A percentile compares a stretch with the other conserved stretches of the same genome.
phyloP scores from a whole-genome alignment of 257 asterid species.

The Nemophila menziesii region DNA sequence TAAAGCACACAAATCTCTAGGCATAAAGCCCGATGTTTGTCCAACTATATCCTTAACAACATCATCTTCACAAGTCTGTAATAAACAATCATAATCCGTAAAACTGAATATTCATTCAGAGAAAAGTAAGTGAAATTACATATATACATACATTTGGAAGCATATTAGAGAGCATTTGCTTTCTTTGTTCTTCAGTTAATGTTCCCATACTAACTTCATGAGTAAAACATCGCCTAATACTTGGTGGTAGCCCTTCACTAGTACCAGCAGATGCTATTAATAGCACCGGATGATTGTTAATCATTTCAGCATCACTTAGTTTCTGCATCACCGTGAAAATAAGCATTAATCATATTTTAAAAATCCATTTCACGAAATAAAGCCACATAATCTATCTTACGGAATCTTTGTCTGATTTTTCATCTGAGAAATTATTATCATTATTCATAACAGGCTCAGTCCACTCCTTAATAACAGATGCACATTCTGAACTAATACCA shows the following conservation, averaged over 20 bases:
- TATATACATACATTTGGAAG: constrained; percentile 43
- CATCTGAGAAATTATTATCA: constrained; percentile 36
- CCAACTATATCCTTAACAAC: constrained; percentile 78
- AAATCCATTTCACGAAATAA: constrained; percentile 5
- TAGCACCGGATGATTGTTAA: constrained; percentile 55
- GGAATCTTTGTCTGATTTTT: constrained; percentile 26
- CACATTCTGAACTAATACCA: constrained; percentile 75
- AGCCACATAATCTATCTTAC: constrained; percentile 33
- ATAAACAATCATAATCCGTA: constrained; percentile 23
- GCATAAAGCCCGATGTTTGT: constrained; percentile 96
- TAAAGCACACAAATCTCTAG: constrained; percentile 79
- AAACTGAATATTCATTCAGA: constrained; percentile 13
- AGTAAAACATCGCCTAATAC: constrained; percentile 83
- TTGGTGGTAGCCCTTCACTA: constrained; percentile 82
- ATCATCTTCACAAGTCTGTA: constrained; percentile 58
- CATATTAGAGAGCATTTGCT: constrained; percentile 53
- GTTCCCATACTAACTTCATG: constrained; percentile 80
- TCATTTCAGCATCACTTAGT: constrained; percentile 29
- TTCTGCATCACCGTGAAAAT: constrained; percentile 23
- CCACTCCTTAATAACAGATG: constrained; percentile 71
- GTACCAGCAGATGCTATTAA: constrained; percentile 77
- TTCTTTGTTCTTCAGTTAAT: constrained; percentile 74
- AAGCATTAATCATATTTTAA: constrained; percentile 8
- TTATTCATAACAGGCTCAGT: constrained; percentile 55
- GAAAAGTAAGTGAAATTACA: not conserved